A percentile compares a stretch with the other conserved stretches of the same genome.
These are phyloP conservation scores for Lagenaria siceraria DNA, from an alignment of 306 rosid genomes.

Conservation along the genomic window DNA sequence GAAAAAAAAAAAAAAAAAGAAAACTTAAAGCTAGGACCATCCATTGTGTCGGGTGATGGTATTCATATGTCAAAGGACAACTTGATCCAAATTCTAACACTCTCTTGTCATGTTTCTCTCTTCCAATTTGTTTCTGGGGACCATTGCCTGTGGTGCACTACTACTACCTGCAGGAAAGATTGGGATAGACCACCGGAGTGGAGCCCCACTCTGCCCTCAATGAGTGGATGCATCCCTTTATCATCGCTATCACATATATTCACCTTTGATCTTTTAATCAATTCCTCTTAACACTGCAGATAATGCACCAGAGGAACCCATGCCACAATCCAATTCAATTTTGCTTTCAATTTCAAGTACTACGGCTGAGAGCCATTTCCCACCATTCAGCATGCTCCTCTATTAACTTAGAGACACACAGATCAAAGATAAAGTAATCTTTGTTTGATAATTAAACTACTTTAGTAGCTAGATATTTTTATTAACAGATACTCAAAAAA, in stretches of 20 bases:
- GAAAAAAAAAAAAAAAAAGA: neutral
- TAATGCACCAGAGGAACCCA: neutral
- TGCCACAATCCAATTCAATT: neutral
- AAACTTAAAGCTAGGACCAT: conserved; percentile 16
- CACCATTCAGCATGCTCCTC: neutral
- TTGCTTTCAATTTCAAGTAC: neutral
- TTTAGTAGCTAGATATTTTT: neutral
- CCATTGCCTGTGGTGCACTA: conserved; percentile 26
- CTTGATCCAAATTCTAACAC: conserved; percentile 20
- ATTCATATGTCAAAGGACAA: conserved; percentile 12
- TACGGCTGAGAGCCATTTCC: neutral
- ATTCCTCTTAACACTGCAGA: neutral
- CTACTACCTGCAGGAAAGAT: conserved; percentile 17
- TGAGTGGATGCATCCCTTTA: conserved; percentile 5
- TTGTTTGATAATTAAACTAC: neutral
- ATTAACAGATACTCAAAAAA: neutral
- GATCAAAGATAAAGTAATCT: neutral
- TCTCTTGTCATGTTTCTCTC: conserved; percentile 18
- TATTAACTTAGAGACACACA: neutral
- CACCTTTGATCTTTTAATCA: neutral
- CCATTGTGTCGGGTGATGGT: conserved; percentile 17
- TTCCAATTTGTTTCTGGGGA: conserved; percentile 25
- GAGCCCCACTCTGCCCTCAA: conserved; percentile 25
- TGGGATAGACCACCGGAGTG: conserved; percentile 14
- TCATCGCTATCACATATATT: conserved; percentile 3